Evolutionary conservation across 306 rosid species (phyloP), one percentile per base, ranked within the genome.

Genomic region (Lablab purpureus): DNA sequence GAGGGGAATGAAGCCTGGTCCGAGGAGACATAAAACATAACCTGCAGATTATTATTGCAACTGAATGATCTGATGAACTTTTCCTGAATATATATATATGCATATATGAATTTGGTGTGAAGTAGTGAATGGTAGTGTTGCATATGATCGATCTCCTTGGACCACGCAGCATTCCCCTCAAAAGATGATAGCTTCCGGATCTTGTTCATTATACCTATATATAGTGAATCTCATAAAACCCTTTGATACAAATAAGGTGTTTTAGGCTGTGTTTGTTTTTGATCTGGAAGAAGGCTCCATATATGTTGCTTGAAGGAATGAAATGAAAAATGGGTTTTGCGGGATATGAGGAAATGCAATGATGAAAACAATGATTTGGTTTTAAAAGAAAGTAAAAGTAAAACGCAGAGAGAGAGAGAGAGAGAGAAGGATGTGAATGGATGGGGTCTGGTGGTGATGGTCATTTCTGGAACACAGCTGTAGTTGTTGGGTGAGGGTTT

Each of bases 1-100:
- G 93, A 86, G 91, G 87, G 93, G 96, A 88, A 91, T 88, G 96
- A 91, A 91, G 96, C 90, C 96, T 91, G 96, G 93, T 88, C 96
- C 96, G 92, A 88, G 84, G 78, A 83, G 7, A 67, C 81, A 10
- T 4, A 22, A 45, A 21, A 41, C 73, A 67, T 1, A 67, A 37
- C 37, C 36, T 25, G 18, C 9, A 56, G 7, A 68, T 40, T 14
- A 63, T 14, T 50, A 28, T 50, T 18, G 22, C 25, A 43, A 7
- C 49, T 37, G 50, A 65, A n/a, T 28, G 17, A 43, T 43, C 34
- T 18, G 43, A 80, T 60, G 13, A 32, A 13, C 4, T 10, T 77
- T n/a, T 59, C 15, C 36, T 60, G 4, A 23, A 55, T 7, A 37
- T 34, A 6, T 7, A 21, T 0, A 32, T 32, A 32, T n/a, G n/a